Evolutionary conservation across 2,329 filamentous ascomycete genomes (phyloP).

Genomic region (Penicillium janthinellum): DNA sequence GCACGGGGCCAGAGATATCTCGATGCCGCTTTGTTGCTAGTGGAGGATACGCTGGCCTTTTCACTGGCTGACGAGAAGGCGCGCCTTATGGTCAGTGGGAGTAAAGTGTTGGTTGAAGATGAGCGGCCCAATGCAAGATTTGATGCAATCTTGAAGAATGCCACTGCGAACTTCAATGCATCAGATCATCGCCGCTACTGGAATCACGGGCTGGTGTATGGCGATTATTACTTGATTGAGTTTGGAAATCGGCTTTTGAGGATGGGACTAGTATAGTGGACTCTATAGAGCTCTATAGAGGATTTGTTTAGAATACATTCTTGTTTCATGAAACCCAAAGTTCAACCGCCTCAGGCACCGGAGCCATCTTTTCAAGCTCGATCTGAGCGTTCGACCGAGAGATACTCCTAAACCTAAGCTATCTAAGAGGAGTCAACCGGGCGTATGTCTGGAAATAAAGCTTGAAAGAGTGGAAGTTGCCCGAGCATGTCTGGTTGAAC

Average conservation of each 20-base stretch:
- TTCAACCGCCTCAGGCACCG: no score
- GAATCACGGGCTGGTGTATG: slow-evolving; percentile 48
- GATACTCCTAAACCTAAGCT: no score
- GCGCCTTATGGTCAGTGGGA: not conserved
- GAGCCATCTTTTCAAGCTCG: no score
- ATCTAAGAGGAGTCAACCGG: no score
- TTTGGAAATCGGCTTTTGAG: slow-evolving; percentile 46
- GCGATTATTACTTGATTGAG: slow-evolving; percentile 46
- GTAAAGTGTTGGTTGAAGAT: not conserved
- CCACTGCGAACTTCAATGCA: slow-evolving; percentile 45
- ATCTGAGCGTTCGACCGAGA: no score
- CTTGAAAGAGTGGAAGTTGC: no score
- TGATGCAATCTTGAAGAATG: slow-evolving; percentile 42
- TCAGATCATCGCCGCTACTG: slow-evolving; percentile 42
- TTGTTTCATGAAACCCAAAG: not conserved
- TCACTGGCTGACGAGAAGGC: not conserved
- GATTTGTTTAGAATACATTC: not conserved
- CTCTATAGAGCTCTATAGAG: not conserved
- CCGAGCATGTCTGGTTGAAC: no score
- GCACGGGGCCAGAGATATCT: not conserved
- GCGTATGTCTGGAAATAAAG: no score
- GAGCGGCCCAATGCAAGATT: not conserved
- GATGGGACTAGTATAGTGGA: slow-evolving; percentile 16
- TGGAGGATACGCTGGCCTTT: not conserved
- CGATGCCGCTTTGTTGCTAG: not conserved